phyloP scores from a whole-genome alignment of 371 early-diverging fungal genomes.

The Dipsacomyces acuminosporus region DNA sequence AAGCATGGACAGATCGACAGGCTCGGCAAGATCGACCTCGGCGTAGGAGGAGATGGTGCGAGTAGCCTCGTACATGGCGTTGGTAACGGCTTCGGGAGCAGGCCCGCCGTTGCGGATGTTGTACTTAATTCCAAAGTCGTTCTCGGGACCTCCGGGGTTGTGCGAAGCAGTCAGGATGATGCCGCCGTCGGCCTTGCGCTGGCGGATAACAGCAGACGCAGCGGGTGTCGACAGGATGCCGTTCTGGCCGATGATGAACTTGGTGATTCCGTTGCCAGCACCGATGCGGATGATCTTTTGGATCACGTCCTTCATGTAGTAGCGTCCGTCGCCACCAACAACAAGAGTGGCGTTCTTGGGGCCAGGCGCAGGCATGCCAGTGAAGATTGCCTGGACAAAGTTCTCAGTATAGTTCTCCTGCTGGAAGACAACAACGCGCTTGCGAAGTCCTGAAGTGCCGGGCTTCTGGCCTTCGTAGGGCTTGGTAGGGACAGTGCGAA shows the following conservation, averaged over 20 bases:
- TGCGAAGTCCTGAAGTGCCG: slow-evolving; percentile 94
- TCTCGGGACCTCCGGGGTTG: slow-evolving; percentile 96
- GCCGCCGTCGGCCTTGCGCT: slow-evolving; percentile 83
- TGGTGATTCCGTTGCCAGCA: slow-evolving; percentile 81
- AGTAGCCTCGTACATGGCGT: slow-evolving; percentile 78
- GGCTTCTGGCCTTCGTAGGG: slow-evolving; percentile 93
- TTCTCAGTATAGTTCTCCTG: slow-evolving; percentile 92
- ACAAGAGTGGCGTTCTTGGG: slow-evolving; percentile 77
- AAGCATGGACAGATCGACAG: slow-evolving; percentile 70
- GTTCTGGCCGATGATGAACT: slow-evolving; percentile 86
- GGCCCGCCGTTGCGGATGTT: slow-evolving; percentile 95
- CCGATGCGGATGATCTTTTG: slow-evolving; percentile 84
- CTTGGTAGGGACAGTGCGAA: slow-evolving; percentile 51
- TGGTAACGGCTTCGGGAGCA: slow-evolving; percentile 90
- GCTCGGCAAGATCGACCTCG: slow-evolving; percentile 52
- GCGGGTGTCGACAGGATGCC: slow-evolving; percentile 98
- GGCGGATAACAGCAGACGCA: slow-evolving; percentile 89
- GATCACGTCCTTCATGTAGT: slow-evolving; percentile 76
- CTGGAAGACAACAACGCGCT: slow-evolving; percentile 92
- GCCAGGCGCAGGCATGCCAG: slow-evolving; percentile 72
- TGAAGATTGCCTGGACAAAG: slow-evolving; percentile 83
- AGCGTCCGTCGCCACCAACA: slow-evolving; percentile 97
- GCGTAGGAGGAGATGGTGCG: slow-evolving; percentile 66
- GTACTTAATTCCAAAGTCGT: slow-evolving; percentile 98
- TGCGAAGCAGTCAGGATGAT: slow-evolving; percentile 96